Evolutionary conservation across 2,329 filamentous ascomycete species (phyloP), one percentile per base, ranked within the genome.

Genomic region (Talaromyces atroroseus): DNA sequence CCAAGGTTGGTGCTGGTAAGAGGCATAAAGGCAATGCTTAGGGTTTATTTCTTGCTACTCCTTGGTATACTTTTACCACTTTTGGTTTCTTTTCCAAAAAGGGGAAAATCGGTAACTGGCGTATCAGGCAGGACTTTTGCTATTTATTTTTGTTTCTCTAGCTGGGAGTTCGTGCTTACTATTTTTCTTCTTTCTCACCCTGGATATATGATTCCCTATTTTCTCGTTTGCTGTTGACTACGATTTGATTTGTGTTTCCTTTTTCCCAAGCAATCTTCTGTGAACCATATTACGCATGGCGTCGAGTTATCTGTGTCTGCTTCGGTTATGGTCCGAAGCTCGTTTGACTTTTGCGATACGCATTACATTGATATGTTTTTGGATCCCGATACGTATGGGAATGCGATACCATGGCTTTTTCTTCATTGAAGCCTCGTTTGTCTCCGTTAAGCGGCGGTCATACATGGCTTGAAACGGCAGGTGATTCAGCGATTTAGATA

Each of bases 21-120:
- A 69, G 76, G 60, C 76, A 78, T 62, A 79, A 78, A 62, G 76
- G 72, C 40, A 67, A 68, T 48, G 61, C 68, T 54, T 73, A 61
- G 66, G 59, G 32, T 42, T 21, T 14, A 42, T n/a, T 36, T 49
- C 5, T 24, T 49, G 45, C 53, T 50, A 18, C 34, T 32, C 21
- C 29, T 26, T 36, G 7, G 2, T 57, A 16, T 24, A 29, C 56
- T 36, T 52, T 21, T 56, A 52, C 50, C 36, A 56, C 44, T 58
- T 52, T 54, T 52, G 54, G 38, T 57, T 49, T 58, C 42, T 54
- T 56, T 40, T 48, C 58, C 52, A 46, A 49, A 61, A 53, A 51
- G 47, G 58, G 57, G 50, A 45, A 26, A 50, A 46, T 50, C 23
- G 51, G 59, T 38, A 40, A 58, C 42, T 53, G 59, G 59, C 59